Evolutionary conservation across 306 rosid genomes (phyloP), one percentile per base, ranked within the genome.

Genomic region (Cucumis hystrix): DNA sequence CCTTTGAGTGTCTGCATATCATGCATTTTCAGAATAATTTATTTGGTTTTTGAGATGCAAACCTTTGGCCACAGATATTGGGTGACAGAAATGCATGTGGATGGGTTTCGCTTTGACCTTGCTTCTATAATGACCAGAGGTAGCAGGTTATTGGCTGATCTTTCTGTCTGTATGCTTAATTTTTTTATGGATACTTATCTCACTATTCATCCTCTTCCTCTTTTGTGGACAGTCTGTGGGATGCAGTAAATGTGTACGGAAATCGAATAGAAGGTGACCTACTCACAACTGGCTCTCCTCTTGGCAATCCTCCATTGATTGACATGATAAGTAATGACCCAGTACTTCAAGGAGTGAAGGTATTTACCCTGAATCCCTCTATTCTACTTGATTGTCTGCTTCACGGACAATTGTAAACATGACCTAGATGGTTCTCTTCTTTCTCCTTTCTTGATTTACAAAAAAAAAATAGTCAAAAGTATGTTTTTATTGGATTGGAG

Each of bases 101-200:
- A 95, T 86, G 99, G 97, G 78, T 95, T 95, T 91, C 97, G 99
- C 87, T 95, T 95, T 79, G 99, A 95, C 88, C 97, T 95, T 83
- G 99, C 99, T 77, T 92, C 97, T 52, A 95, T 95, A 79, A 89
- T 95, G 97, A 88, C 97, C 79, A 88, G 97, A 88, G 80, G 87
- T 79, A 90, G 92, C 97, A 95, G 99, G 99, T 95, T 84, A 79
- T 82, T 75, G 65, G 58, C 65, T 62, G 51, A 80, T 74, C 64
- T 78, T 65, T 82, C 17, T 55, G 77, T 73, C 81, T 61, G 55
- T 83, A 59, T 54, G 6, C 73, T 69, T 77, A 59, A 74, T 54
- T 33, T 57, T 21, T 74, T 43, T 69, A 80, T 76, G 65, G 79
- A 82, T 56, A 63, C 39, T 60, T 74, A 57, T 66, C 63, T 66